Conservation (phyloP, 148 eudicot species). For the Hydrangea macrophylla region DNA sequence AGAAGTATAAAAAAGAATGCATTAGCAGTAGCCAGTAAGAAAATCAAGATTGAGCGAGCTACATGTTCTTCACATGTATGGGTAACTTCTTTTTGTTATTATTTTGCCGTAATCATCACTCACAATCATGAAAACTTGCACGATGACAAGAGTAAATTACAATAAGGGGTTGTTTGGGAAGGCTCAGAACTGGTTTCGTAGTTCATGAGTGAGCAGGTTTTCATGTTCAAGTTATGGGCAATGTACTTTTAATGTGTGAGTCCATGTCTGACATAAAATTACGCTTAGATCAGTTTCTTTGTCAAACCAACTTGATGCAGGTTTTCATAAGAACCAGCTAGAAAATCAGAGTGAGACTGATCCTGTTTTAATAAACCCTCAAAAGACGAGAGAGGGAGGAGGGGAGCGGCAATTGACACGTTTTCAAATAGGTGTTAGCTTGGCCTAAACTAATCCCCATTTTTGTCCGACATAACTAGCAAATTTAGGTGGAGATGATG, state of each 20-base stretch:
- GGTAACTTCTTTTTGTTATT: neutral
- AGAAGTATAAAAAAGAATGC: neutral
- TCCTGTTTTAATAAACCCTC: no score
- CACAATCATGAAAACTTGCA: neutral
- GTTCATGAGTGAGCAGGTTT: no score
- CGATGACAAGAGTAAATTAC: neutral
- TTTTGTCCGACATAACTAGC: neutral
- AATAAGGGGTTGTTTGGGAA: neutral
- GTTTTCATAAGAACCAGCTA: no score
- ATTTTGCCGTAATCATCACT: neutral
- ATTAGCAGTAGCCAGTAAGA: neutral
- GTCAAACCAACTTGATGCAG: no score
- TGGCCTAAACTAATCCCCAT: neutral
- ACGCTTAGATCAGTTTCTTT: no score
- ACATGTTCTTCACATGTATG: neutral
- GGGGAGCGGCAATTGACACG: no score
- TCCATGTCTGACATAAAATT: no score
- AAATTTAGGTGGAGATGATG: neutral
- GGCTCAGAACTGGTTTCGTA: no score
- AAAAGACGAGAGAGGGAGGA: no score
- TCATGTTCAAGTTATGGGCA: no score
- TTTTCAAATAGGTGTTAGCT: neutral
- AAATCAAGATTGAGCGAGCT: neutral
- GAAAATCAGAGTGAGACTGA: no score
- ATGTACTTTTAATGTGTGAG: no score